These are phyloP conservation scores for Fraxinus paxiana DNA, from an alignment of 305 asterid genomes.

Conservation along the genomic window DNA sequence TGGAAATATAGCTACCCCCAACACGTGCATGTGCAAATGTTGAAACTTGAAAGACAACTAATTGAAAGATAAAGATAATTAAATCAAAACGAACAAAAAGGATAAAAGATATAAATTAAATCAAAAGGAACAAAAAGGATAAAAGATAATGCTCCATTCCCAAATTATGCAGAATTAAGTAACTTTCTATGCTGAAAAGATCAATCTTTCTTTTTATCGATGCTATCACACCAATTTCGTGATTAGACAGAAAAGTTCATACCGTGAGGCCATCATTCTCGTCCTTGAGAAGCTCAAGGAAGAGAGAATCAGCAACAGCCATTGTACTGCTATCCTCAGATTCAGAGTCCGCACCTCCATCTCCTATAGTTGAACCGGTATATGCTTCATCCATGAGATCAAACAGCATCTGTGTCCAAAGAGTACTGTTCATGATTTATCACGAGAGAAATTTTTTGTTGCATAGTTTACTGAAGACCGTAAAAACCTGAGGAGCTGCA, in stretches of 20 bases:
- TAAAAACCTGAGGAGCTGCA: slow-evolving; percentile 80
- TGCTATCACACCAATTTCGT: not conserved
- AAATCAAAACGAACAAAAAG: slow-evolving; percentile 11
- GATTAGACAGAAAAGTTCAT: slow-evolving; percentile 41
- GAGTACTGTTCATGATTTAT: slow-evolving; percentile 21
- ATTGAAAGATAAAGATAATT: not conserved
- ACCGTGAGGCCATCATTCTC: slow-evolving; percentile 96
- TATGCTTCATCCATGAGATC: slow-evolving; percentile 98
- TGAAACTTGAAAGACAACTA: slow-evolving; percentile 6
- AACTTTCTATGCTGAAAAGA: not conserved
- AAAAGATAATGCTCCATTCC: slow-evolving; percentile 8
- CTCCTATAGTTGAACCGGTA: slow-evolving; percentile 91
- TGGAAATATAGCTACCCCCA: not conserved
- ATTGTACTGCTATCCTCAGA: slow-evolving; percentile 77
- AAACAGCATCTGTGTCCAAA: slow-evolving; percentile 68
- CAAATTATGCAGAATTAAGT: not conserved
- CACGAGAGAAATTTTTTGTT: not conserved
- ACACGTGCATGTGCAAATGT: slow-evolving; percentile 5
- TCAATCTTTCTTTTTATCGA: not conserved
- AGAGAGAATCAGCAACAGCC: slow-evolving; percentile 71
- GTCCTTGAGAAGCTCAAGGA: slow-evolving; percentile 95
- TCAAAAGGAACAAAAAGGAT: not conserved
- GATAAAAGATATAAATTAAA: not conserved
- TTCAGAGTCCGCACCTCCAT: slow-evolving; percentile 90
- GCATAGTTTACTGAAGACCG: slow-evolving; percentile 18